Base-by-base conservation (phyloP, 129 eudicot species). In the Glebionis coronaria region DNA sequence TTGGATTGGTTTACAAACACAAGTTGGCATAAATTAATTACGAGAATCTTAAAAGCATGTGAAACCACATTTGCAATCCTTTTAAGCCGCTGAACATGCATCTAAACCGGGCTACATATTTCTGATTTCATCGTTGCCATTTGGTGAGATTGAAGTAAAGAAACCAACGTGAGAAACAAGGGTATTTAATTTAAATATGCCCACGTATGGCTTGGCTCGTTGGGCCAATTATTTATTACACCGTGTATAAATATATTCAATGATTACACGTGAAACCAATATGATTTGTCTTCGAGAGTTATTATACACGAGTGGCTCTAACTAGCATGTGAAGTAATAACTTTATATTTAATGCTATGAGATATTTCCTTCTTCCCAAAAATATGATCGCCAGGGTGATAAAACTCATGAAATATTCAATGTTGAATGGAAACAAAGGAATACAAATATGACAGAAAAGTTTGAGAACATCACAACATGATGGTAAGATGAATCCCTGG, bases 121-220 rank as follows among this genome's bases (percentile, higher is more conserved):
- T 63, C 72, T 54, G 57, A 46, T 55, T 44, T 60, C 42, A 15
- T 75, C 63, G 71, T 47, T 77, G 81, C 46, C 72, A 67, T 75
- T 75, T 67, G 79, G 79, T 67, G 1, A 44, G 63, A 60, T 13
- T 50, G 47, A 68, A 68, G 74, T n/a, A 75, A 75, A 59, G 69
- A 75, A 75, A 68, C 15, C 60, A 60, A 67, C 79, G 74, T 75
- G 68, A 69, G 38, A 47, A 67, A 38, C 79, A 68, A 75, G 79
- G 19, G 9, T 38, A 51, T 59, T 60, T 35, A 67, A 50, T 49
- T 75, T 35, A 51, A 21, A 56, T 12, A 67, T 50, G 40, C 79
- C 62, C 74, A 75, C 79, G 74, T 58, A 60, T 75, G 74, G 74
- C 57, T 68, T 75, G 74, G 49, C 25, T 23, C 25, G 28, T 63